Evolutionary conservation across 768 basidiomycete genomes (phyloP), one percentile per base, ranked within the genome.

Genomic region (Paxillus rubicundulus): DNA sequence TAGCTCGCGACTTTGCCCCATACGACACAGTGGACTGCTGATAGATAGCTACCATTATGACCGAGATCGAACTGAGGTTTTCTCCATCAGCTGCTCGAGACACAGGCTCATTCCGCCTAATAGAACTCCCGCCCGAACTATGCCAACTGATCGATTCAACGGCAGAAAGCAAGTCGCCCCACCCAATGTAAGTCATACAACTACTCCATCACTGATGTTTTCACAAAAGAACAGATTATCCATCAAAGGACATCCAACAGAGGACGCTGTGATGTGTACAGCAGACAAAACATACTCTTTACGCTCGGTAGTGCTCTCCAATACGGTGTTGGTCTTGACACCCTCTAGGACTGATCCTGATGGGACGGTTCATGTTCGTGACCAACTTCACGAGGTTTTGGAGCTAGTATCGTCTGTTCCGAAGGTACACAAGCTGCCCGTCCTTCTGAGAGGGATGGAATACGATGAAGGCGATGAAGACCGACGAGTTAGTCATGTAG

Each of bases 251-350:
- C 74, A 84, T 40, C 69, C 82, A 2, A 77, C 79, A 27, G 94
- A 98, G 59, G 88, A 95, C 60, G 96, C 95, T 0, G 93, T 97
- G 0, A 72, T 96, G 9, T 98, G 96, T 67, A 96, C 94, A 0
- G 60, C 75, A 0, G 77, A 85, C 52, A 84, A 81, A 65, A 98
- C 96, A 0, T 99, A 87, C 65, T 64, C 80, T 2, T 72, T 98
- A 24, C 85, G 95, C 50, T 88, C 93, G 0, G 86, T 98, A n/a
- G 78, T 79, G 9, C 74, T 97, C 43, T 97, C 94, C 16, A 98
- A 98, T 68, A 86, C 92, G 0, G 72, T 95, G 32, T 74, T 94
- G 12, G 80, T 98, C 40, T 76, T 89, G 54, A 84, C 84, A 3
- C 73, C 83, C 16, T 71, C 76, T 2, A 64, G 71, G 36, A 57